Evolutionary conservation across 2,329 filamentous ascomycete genomes (phyloP), one percentile per base, ranked within the genome.

Genomic region (Pyrenophora teres): DNA sequence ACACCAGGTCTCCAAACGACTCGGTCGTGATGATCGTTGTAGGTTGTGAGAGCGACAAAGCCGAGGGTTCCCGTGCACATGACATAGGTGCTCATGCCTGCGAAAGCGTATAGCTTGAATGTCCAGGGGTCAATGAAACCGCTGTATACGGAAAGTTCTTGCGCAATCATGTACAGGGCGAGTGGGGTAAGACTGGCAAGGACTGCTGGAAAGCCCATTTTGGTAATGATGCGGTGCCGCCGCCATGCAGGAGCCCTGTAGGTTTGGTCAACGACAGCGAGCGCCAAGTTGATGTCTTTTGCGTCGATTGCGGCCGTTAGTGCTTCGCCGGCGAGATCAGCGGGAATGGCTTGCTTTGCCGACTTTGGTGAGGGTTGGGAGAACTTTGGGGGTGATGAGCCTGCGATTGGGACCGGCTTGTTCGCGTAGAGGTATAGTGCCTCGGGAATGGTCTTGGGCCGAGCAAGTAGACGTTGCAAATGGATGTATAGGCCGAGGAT

Each of bases 11-110:
- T 81, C 94, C 94, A 99, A 2, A 90, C 92, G 4, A 97, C 91
- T 16, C 94, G 85, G 66, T 88, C 87, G 90, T 97, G 96, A 74
- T 97, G 92, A 72, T 97, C 92, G 74, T 97, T 97, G 54, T 87
- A 82, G 30, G 93, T 97, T 21, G 90, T 87, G 52, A 95, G 79
- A 7, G 93, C 91, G 32, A 97, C 85, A 36, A 94, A 77, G 2
- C 93, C 94, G 46, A 97, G 83, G 8, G 87, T 90, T 3, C 85
- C 87, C 4, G 92, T 92, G 57, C 91, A 90, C 16, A 85, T 83
- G 36, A 95, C 81, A 72, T 97, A 99, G 6, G 91, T 89, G 55
- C 93, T 77, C 42, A 94, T 88, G 10, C 90, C 92, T 0, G 83
- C 84, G 69, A 96, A 91, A 4, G 89, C 87, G 54, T 95, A 84